Evolutionary conservation across 2,329 filamentous ascomycete species (phyloP).

Genomic region (Fusarium nodosum): DNA sequence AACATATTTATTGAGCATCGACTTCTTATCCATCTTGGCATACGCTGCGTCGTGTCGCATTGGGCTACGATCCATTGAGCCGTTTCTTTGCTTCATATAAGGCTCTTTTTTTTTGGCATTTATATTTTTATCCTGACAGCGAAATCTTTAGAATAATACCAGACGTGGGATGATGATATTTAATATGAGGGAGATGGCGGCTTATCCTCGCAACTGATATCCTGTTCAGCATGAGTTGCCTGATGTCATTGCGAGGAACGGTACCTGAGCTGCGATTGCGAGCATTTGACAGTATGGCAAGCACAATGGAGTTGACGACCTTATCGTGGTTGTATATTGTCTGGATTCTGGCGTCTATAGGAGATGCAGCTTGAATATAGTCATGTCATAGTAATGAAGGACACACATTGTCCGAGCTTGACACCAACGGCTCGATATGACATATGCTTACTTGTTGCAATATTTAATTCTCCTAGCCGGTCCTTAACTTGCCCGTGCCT

Average conservation of each 20-base stretch:
- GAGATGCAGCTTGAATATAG: constrained; percentile 37
- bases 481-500: background rate
- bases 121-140: constrained; percentile 25
- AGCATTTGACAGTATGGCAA: constrained; percentile 11
- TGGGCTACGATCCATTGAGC: constrained; percentile 28
- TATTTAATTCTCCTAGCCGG: background rate
- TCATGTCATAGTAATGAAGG: constrained; percentile 44
- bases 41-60: constrained; percentile 34
- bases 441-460: background rate
- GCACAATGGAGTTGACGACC: constrained; percentile 11
- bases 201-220: background rate
- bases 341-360: constrained; percentile 29
- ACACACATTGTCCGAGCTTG: background rate
- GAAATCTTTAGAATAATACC: constrained; percentile 26
- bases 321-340: constrained; percentile 8
- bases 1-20: constrained; percentile 16
- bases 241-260: background rate
- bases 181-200: constrained; percentile 16
- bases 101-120: constrained; percentile 19
- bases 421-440: background rate
- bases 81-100: constrained; percentile 31
- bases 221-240: background rate
- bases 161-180: constrained; percentile 10
- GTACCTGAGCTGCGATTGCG: background rate
- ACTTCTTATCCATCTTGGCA: constrained; percentile 40